Conservation (phyloP, 345 rosid genomes). For the Melastoma malabathricum region DNA sequence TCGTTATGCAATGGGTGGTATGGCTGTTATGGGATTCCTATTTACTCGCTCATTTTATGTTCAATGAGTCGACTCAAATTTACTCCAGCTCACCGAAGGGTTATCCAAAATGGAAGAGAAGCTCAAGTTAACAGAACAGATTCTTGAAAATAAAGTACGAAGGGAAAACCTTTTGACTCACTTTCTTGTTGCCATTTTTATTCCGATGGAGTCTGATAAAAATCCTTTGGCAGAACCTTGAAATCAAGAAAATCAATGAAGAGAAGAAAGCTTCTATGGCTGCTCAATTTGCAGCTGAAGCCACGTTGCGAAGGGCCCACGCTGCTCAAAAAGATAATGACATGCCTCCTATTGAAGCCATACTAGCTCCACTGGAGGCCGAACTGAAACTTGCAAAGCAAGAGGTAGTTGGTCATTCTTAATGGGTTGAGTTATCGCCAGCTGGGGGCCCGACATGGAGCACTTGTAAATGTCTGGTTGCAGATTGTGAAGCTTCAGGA, state of each 20-base stretch:
- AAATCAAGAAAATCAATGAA: slow-evolving; percentile 89
- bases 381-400: slow-evolving; percentile 85
- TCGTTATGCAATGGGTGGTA: no score
- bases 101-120: slow-evolving; percentile 66
- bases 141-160: slow-evolving; percentile 72
- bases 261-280: slow-evolving; percentile 98
- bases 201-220: background rate
- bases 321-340: slow-evolving; percentile 99
- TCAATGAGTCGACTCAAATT: no score
- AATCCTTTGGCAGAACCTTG: slow-evolving; percentile 58
- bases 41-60: slow-evolving; percentile 1
- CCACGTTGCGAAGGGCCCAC: slow-evolving; percentile 92
- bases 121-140: slow-evolving; percentile 68
- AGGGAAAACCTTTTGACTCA: slow-evolving; percentile 8
- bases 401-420: slow-evolving; percentile 34
- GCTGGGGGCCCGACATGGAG: no score
- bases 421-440: background rate
- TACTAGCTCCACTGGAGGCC: slow-evolving; percentile 97
- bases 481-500: slow-evolving; percentile 94
- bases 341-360: slow-evolving; percentile 99
- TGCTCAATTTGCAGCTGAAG: slow-evolving; percentile 99
- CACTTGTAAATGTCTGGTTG: no score
- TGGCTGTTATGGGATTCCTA: no score
- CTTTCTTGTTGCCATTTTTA: no score
- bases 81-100: slow-evolving; percentile 72